Base-by-base conservation (phyloP, 106 monocot genomes). In the Agapanthus africanus region DNA sequence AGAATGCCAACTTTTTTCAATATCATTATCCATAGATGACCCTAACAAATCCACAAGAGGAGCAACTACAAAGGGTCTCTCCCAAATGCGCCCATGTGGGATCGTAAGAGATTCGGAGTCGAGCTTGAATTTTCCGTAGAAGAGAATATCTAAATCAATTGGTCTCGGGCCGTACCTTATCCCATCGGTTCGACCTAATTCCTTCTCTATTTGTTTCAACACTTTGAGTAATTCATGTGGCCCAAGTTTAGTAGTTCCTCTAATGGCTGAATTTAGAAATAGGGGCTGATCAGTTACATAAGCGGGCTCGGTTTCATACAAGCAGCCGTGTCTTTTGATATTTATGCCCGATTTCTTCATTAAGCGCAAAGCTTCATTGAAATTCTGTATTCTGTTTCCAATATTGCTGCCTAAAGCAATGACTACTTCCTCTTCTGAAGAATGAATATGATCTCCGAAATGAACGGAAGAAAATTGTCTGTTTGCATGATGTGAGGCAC, bases 321-420 rank as follows among this genome's bases (percentile, higher is more conserved):
- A 79, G 40, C 82, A 85, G 16, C 74, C 80, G 62, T 91, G 85
- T 44, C 91, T 83, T 6, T 69, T 84, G 36, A 94, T 79, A 13
- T 69, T 67, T 56, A 95, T 76, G 28, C 94, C 88, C 1, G 80
- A 91, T 62, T 69, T 73, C 72, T 85, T 91, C 94, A 95, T 85
- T 74, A 95, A 36, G 19, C 14, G 51, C 40, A 95, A 65, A 38
- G 94, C 91, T 74, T 80, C 70, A 37, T 82, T 72, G 59, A 95
- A 91, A 62, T 88, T 88, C 10, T 74, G 41, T 10, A 95, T 52
- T 76, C 94, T 82, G 64, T 95, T 71, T 9, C 94, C 94, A 36
- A 95, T 70, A 76, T 95, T 95, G 75, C 94, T 95, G 2, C 94
- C 94, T 54, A 95, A 44, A 60, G 94, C 94, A 79, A 95, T 91